Base-by-base conservation (phyloP, 1,284 basidiomycete genomes). In the Cutaneotrichosporon cyanovorans region DNA sequence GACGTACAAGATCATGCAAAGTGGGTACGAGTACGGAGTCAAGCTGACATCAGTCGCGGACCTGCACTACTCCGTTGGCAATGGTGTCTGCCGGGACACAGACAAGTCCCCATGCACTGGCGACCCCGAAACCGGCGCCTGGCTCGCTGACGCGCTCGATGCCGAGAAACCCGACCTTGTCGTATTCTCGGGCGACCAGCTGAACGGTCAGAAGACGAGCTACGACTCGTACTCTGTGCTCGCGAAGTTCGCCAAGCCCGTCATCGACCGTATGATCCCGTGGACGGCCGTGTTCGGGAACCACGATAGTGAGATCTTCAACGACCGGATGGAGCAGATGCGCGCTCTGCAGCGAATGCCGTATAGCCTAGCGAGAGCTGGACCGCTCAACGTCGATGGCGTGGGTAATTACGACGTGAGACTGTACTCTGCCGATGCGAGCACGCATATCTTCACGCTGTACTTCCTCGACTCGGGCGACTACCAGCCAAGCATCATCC, bases 241-340 rank as follows among this genome's bases (percentile, higher is more conserved):
- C 4, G 83, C 90, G 4, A 93, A 93, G 68, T 92, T 91, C 61
- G 82, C 87, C 0, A 76, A 75, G 16, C 81, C 81, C 0, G 83
- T 88, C 5, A 85, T 85, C 10, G 78, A 82, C 12, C 79, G 84
- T 20, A 70, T 77, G 38, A 85, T 95, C 25, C 84, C 90, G 0
- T 98, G 90, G 87, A 81, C 87, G 3, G 85, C 83, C 0, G 79
- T 96, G 5, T 87, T 95, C 64, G 88, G 92, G 2, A 96, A 98
- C 61, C 92, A 96, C 65, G 90, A 93, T 60, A 85, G 90, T 57
- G 78, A 82, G 53, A 71, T 68, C 11, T 81, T 81, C 2, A 72
- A 80, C 48, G 63, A 73, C 40, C 77, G 80, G 51, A 78, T 77
- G 6, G 62, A 62, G 68, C 82, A 92, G 63, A 70, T 92, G 59